These are phyloP conservation scores for Olyra latifolia DNA, from an alignment of 176 grass and related monocot genomes.

Conservation along the genomic window DNA sequence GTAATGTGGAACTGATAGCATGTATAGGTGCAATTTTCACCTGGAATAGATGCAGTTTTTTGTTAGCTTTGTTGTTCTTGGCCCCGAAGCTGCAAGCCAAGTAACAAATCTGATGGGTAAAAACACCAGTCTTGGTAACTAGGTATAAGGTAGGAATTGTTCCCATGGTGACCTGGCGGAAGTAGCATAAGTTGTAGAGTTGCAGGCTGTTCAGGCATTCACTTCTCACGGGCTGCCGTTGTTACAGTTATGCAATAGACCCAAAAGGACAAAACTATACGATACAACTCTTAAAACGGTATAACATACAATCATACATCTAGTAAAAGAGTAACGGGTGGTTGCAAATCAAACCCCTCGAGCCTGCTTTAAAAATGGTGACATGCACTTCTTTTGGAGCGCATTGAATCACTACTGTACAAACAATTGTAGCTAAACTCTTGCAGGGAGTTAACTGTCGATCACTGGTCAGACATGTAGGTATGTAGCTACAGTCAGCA, in stretches of 20 bases:
- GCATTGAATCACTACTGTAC: background rate
- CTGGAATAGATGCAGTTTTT: background rate
- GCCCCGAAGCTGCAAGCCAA: background rate
- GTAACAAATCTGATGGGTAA: background rate
- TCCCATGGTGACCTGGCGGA: background rate
- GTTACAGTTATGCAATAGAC: background rate
- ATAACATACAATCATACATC: background rate
- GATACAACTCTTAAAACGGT: background rate
- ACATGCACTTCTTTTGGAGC: background rate
- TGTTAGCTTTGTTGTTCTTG: background rate
- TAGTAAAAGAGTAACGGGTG: background rate
- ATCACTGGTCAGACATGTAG: background rate
- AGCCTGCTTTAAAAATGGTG: background rate
- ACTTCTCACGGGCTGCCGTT: background rate
- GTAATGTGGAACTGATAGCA: background rate
- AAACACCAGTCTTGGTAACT: background rate
- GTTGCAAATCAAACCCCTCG: background rate
- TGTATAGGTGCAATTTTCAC: background rate
- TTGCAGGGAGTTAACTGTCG: background rate
- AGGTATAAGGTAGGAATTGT: background rate
- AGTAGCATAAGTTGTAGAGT: background rate
- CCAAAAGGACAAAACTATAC: background rate
- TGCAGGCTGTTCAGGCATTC: background rate
- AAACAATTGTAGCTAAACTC: conserved; percentile 4
- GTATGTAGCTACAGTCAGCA: background rate